Conservation (phyloP, 2,329 filamentous ascomycete species). For the Epichloe baconii region DNA sequence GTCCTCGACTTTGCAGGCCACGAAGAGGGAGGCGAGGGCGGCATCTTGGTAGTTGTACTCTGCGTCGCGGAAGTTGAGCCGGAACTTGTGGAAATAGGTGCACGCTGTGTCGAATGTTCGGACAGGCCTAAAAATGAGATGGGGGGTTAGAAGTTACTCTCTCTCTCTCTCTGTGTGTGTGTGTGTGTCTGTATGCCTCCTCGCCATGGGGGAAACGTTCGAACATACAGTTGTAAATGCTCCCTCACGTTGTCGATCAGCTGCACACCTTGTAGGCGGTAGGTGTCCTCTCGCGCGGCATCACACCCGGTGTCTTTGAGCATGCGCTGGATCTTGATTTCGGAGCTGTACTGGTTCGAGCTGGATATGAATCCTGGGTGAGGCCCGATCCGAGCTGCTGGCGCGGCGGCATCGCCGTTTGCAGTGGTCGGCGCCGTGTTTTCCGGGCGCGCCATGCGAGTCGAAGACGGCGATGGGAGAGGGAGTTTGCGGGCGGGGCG, state of each 20-base stretch:
- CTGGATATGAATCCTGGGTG: conserved; percentile 36
- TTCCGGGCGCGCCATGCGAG: conserved; percentile 4
- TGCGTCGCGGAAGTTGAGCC: conserved; percentile 68
- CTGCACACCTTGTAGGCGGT: conserved; percentile 73
- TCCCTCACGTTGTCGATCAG: conserved; percentile 79
- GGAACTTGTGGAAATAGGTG: conserved; percentile 88
- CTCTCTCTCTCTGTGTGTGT: not conserved
- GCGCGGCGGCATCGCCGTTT: conserved; percentile 7
- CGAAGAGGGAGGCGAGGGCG: conserved; percentile 75
- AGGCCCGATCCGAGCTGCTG: conserved; percentile 19
- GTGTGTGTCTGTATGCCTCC: not conserved
- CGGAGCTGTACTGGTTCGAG: conserved; percentile 62
- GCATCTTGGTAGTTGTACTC: conserved; percentile 84
- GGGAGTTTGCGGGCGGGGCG: no score
- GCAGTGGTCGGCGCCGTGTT: not conserved
- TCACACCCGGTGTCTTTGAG: conserved; percentile 58
- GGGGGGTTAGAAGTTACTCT: not conserved
- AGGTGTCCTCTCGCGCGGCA: conserved; percentile 64
- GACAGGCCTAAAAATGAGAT: conserved; percentile 48
- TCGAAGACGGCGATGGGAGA: not conserved
- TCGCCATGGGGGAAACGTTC: no score
- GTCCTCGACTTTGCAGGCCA: conserved; percentile 94
- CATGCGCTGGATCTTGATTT: conserved; percentile 64
- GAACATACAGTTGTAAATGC: conserved; percentile 59
- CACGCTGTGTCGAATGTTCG: conserved; percentile 87